These are phyloP conservation scores for Debaryomyces maramus DNA, from an alignment of 805 yeast species.

Conservation along the genomic window DNA sequence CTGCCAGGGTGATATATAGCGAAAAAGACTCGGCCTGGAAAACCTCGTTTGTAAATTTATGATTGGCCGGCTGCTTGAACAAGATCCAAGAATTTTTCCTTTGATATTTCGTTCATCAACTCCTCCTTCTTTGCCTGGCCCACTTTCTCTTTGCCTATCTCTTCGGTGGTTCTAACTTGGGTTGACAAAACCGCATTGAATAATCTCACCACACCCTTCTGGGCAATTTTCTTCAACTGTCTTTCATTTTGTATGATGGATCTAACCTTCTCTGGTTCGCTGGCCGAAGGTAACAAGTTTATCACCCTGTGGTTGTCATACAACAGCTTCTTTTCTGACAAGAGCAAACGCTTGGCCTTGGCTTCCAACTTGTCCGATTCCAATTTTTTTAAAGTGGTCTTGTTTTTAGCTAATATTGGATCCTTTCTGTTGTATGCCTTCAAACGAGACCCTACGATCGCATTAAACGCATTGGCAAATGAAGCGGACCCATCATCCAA, in stretches of 20 bases:
- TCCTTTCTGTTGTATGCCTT: conserved; percentile 88
- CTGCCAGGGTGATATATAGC: too few species aligned
- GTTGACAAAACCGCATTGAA: conserved; percentile 83
- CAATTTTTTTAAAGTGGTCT: conserved; percentile 62
- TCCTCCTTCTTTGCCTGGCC: conserved; percentile 56
- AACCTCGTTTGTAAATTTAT: too few species aligned
- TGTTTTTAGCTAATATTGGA: conserved; percentile 88
- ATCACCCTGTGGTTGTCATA: conserved; percentile 67
- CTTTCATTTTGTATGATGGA: conserved; percentile 65
- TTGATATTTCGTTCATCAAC: conserved; percentile 74
- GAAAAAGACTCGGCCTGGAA: too few species aligned
- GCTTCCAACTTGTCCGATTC: conserved; percentile 81
- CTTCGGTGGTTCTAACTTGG: conserved; percentile 60
- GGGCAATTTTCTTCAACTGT: conserved; percentile 75
- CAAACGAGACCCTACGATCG: conserved; percentile 78
- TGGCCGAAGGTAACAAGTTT: conserved; percentile 63
- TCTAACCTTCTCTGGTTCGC: conserved; percentile 57
- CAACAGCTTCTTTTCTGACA: conserved; percentile 67
- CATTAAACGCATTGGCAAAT: conserved; percentile 80
- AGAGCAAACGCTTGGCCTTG: conserved; percentile 71
- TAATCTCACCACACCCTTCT: conserved; percentile 80
- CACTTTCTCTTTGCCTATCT: conserved; percentile 44
- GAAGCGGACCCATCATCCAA: conserved; percentile 69
- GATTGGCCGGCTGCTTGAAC: conserved; percentile 73
- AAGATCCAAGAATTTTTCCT: conserved; percentile 85